phyloP scores from a whole-genome alignment of 768 basidiomycete species.

The Chalciporus chontae region DNA sequence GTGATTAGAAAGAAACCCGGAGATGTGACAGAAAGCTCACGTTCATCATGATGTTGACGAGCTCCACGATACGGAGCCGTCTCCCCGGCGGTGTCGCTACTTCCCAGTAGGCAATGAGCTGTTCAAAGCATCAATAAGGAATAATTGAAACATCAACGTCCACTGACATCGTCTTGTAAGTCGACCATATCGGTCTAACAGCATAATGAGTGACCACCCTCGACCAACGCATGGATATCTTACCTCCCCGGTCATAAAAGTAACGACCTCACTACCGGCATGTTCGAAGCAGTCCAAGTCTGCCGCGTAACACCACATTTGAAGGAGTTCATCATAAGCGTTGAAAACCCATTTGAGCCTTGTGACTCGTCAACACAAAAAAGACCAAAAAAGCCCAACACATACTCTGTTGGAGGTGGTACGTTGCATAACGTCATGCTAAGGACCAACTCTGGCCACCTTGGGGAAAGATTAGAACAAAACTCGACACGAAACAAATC shows the following conservation, averaged over 20 bases:
- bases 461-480: slow-evolving; percentile 25
- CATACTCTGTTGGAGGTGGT: slow-evolving; percentile 65
- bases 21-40: slow-evolving; percentile 35
- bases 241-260: slow-evolving; percentile 56
- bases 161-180: slow-evolving; percentile 60
- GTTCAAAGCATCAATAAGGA: slow-evolving; percentile 10
- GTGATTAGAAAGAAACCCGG: neutral
- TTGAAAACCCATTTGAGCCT: slow-evolving; percentile 60
- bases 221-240: slow-evolving; percentile 18
- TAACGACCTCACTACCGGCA: slow-evolving; percentile 55
- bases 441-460: slow-evolving; percentile 69
- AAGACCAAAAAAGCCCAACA: slow-evolving; percentile 2
- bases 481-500: neutral
- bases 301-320: slow-evolving; percentile 60
- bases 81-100: slow-evolving; percentile 49
- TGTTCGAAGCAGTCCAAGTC: slow-evolving; percentile 69
- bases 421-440: slow-evolving; percentile 69
- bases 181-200: slow-evolving; percentile 39
- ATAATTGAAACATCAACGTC: neutral
- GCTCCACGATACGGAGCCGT: slow-evolving; percentile 50
- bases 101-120: slow-evolving; percentile 71
- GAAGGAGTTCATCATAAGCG: slow-evolving; percentile 60
- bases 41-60: slow-evolving; percentile 55
- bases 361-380: slow-evolving; percentile 1
- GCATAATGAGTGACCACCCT: neutral